Evolutionary conservation across 2,329 filamentous ascomycete genomes (phyloP), one percentile per base, ranked within the genome.

Genomic region (Colletotrichum filicis): DNA sequence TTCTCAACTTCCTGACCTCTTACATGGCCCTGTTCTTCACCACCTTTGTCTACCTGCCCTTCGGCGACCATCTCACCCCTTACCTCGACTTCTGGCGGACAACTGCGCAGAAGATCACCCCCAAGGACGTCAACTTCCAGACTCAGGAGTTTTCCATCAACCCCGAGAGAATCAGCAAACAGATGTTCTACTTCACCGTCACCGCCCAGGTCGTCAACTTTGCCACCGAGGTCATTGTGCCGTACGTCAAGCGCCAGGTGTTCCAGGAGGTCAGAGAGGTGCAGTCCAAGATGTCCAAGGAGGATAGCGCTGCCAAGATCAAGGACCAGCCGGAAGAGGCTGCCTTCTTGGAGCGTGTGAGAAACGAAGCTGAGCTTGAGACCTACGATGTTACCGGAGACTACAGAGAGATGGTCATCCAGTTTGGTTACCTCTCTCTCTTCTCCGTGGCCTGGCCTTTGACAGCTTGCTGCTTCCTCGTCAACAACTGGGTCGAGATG

Each of bases 401-500:
- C 80, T 94, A 98, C 75, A 90, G 97, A 49, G 97, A 99, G 84
- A 98, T 98, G 95, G 91, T 95, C 32, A 91, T 98, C 74, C 94
- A 97, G 78, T 93, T 92, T 77, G 90, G 95, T 35, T 98, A 98
- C 80, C 88, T 99, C 0, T 93, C 94, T 0, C 88, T 98, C 11
- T 98, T 98, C 82, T 97, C 94, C 0, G 94, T 97, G 2, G 92
- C 98, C 67, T 99, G 97, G 97, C 97, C 97, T 0, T 86, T 98
- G n/a, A 95, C 96, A 0, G 92, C 93, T 2, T 88, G 95, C 69
- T 96, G 93, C 1, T 98, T 98, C 85, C 85, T 98, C 14, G 86
- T 97, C 82, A 98, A 98, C 85, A 97, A 98, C 84, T 98, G 96
- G 95, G 86, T 99, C 70, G 97, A 98, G 81, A 89, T 98, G 52